These are phyloP conservation scores for Tardiomyces depauwii DNA, from an alignment of 1,139 yeast genomes.

Conservation along the genomic window DNA sequence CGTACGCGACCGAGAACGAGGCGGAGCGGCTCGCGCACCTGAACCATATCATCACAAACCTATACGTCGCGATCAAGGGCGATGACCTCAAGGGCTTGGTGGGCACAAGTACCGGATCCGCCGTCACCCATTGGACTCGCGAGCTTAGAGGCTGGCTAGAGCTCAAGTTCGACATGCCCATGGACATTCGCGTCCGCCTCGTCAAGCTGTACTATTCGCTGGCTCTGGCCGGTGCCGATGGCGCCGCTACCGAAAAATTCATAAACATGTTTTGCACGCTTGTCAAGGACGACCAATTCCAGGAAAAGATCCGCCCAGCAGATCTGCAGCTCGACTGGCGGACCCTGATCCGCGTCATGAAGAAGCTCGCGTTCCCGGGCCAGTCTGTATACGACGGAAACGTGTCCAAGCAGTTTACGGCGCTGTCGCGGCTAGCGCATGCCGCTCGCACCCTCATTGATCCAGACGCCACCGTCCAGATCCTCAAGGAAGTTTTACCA, in stretches of 20 bases:
- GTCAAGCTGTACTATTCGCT: constrained; percentile 66
- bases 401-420: constrained; percentile 30
- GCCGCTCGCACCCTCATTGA: constrained; percentile 38
- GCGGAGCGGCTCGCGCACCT: constrained; percentile 64
- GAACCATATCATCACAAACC: constrained; percentile 65
- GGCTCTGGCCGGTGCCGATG: constrained; percentile 67
- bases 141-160: constrained; percentile 72
- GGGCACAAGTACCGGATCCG: constrained; percentile 60
- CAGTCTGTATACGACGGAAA: constrained; percentile 15
- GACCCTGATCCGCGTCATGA: constrained; percentile 12
- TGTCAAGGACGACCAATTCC: constrained; percentile 19
- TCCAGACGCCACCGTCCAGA: constrained; percentile 21
- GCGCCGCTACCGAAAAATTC: constrained; percentile 48
- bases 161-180: constrained; percentile 76
- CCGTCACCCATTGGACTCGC: constrained; percentile 79
- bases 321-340: constrained; percentile 18
- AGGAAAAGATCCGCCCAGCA: constrained; percentile 11
- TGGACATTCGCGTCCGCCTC: constrained; percentile 47
- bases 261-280: constrained; percentile 54
- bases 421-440: constrained; percentile 35
- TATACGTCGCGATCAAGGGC: constrained; percentile 69
- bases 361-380: constrained; percentile 15
- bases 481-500: constrained; percentile 38
- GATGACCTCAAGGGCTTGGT: constrained; percentile 67
- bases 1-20: constrained; percentile 64